Evolutionary conservation across 108 stramenopile species (phyloP), one percentile per base, ranked within the genome.

Genomic region (Chaetoceros tenuissimus): DNA sequence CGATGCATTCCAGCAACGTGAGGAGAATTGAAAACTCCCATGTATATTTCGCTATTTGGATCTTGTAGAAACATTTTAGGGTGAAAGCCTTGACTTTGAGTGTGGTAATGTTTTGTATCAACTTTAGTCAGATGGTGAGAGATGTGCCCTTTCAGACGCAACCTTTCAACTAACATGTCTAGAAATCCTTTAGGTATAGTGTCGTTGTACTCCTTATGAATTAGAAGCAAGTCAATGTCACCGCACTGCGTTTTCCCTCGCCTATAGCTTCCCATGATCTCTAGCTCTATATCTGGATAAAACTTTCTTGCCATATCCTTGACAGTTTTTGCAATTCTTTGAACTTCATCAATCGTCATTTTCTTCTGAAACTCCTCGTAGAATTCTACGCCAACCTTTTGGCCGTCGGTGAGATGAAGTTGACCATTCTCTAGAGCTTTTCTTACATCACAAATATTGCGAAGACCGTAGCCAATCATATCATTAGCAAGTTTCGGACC

Each of bases 291-390:
- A 13, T 48, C 51, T 31, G 74, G 74, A 13, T 60, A 73, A 17
- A 63, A 3, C 23, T 49, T 24, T 18, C 54, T 19, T 2, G 60
- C 49, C 16, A 43, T 50, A 7, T 51, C 31, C 19, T 54, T 24
- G 3, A 82, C 66, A 19, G 71, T 67, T 18, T 60, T 30, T 1
- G 57, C 63, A 44, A 82, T 66, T 21, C 22, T 0, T 49, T 72
- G 58, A 0, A 75, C 81, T 71, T 82, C 81, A 2, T 25, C 10
- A 10, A 72, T 63, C 26, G 23, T 27, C 77, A 82, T 82, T 54
- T 62, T 45, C 50, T 74, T 59, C 3, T 53, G 63, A 43, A 82
- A 71, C 31, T 82, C 81, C 30, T 82, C 77, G 64, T 76, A 78
- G 44, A 71, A 78, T 18, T 73, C 63, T 16, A 82, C 63, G 19